Percentiles rank a stretch among this genome's conserved stretches.
phyloP scores from a whole-genome alignment of 208 protist genomes.

The Endotrypanum monterogeii region DNA sequence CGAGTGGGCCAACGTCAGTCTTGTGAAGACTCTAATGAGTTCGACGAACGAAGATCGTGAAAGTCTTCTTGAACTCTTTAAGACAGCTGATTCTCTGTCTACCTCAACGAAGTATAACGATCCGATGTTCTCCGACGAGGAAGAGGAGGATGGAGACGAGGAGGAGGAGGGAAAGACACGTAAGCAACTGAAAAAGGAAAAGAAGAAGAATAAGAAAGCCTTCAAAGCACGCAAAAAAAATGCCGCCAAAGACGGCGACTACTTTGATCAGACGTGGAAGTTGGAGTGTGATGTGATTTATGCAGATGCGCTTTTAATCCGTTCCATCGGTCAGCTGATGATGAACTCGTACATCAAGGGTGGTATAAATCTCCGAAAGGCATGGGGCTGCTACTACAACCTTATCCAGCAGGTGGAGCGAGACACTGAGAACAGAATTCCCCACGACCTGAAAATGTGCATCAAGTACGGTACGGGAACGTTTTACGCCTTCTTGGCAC shows the following conservation, averaged over 20 bases:
- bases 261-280: slow-evolving; percentile 80
- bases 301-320: slow-evolving; percentile 82
- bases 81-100: slow-evolving; percentile 77
- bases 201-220: slow-evolving; percentile 52
- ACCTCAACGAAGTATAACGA: slow-evolving; percentile 69
- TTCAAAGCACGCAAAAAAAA: slow-evolving; percentile 60
- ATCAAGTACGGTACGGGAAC: slow-evolving; percentile 89
- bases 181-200: slow-evolving; percentile 18
- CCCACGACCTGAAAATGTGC: slow-evolving; percentile 83
- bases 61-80: slow-evolving; percentile 68
- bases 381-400: slow-evolving; percentile 85
- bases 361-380: slow-evolving; percentile 87
- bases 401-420: slow-evolving; percentile 72
- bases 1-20: slow-evolving; percentile 78
- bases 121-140: slow-evolving; percentile 64
- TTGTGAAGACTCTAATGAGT: slow-evolving; percentile 84
- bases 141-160: slow-evolving; percentile 32
- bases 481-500: slow-evolving; percentile 90
- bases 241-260: slow-evolving; percentile 47
- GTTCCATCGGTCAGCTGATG: slow-evolving; percentile 86
- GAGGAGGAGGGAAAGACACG: slow-evolving; percentile 15
- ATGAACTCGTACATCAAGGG: slow-evolving; percentile 92
- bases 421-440: slow-evolving; percentile 74
- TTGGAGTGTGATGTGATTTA: slow-evolving; percentile 93
- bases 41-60: slow-evolving; percentile 82